These are phyloP conservation scores for Pichia sp. DNA, from an alignment of 1,139 yeast species.

Conservation along the genomic window DNA sequence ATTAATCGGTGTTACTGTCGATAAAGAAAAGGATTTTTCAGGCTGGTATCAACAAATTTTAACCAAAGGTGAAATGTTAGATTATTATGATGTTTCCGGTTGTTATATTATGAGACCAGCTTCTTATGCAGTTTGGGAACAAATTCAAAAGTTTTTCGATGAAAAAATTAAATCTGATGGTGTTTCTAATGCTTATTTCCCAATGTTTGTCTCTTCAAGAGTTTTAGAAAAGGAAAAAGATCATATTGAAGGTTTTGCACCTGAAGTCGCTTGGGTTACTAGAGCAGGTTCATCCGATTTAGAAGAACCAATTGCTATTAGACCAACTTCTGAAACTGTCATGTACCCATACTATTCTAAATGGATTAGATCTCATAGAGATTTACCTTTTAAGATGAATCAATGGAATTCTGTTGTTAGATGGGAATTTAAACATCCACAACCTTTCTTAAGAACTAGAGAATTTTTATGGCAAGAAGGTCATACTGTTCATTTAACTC, in stretches of 20 bases:
- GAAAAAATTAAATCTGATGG: conserved; percentile 75
- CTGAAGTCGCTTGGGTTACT: conserved; percentile 99
- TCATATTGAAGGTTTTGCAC: conserved; percentile 98
- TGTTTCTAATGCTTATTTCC: conserved; percentile 94
- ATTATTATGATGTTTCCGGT: conserved; percentile 97
- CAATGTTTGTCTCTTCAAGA: conserved; percentile 91
- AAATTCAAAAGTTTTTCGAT: conserved; percentile 85
- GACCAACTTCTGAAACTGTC: conserved; percentile 99
- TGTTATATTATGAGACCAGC: conserved; percentile 97
- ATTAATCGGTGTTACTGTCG: conserved; percentile 92
- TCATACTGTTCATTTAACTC: conserved; percentile 91
- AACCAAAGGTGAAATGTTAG: conserved; percentile 96
- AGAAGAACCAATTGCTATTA: conserved; percentile 97
- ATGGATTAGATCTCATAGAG: conserved; percentile 98
- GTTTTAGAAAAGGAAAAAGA: conserved; percentile 97
- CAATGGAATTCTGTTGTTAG: conserved; percentile 99
- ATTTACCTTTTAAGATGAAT: conserved; percentile 89
- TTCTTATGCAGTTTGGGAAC: conserved; percentile 93
- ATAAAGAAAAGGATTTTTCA: conserved; percentile 86
- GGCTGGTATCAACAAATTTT: conserved; percentile 96
- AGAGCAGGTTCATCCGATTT: conserved; percentile 89
- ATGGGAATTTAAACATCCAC: conserved; percentile 99
- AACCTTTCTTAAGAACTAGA: conserved; percentile 97
- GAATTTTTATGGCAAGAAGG: conserved; percentile 99
- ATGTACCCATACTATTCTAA: conserved; percentile 99